Evolutionary conservation across 352 stramenopile species (phyloP), one percentile per base, ranked within the genome.

Genomic region (Globisporangium apiculatum): DNA sequence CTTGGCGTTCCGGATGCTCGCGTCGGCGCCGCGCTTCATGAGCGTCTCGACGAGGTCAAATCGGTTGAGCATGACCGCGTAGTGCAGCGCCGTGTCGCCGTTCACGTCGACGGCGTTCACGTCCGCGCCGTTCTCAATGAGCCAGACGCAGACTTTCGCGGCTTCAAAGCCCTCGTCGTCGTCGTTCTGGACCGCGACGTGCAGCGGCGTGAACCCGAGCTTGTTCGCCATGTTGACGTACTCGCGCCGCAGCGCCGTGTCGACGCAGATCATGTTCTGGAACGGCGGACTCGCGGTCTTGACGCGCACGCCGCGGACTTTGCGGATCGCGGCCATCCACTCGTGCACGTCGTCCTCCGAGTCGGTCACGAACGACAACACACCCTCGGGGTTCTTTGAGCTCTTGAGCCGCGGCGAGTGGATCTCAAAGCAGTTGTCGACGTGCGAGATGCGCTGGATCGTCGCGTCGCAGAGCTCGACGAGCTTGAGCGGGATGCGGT

Each of bases 191-290:
- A 95, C 81, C 3, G 75, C 75, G 15, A 93, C 62, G 48, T 95
- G 86, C 51, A 95, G 71, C 3, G 81, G 79, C 5, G 81, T 88
- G 55, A 94, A 91, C 18, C 84, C 83, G 10, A 75, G 55, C 53
- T 89, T 89, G 75, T 97, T 96, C 62, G 84, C 86, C 78, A 92
- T 84, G 66, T 90, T 90, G 31, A 96, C 74, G 53, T 94, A 91
- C 52, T 93, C 81, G 53, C 83, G 79, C 36, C 89, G 83, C 48
- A 90, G 65, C 18, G 64, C 66, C 41, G 71, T 84, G 67, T 97
- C 84, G 55, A 97, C 85, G 65, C 85, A 96, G 60, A 95, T 95
- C 86, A 95, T 95, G 56, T 92, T 91, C 62, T 91, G 82, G 62
- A 87, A 91, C 5, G 83, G 74, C 51, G 79, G 71, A 12, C 64